Evolutionary conservation across 352 stramenopile species (phyloP).

Genomic region (Globisporangium solare): DNA sequence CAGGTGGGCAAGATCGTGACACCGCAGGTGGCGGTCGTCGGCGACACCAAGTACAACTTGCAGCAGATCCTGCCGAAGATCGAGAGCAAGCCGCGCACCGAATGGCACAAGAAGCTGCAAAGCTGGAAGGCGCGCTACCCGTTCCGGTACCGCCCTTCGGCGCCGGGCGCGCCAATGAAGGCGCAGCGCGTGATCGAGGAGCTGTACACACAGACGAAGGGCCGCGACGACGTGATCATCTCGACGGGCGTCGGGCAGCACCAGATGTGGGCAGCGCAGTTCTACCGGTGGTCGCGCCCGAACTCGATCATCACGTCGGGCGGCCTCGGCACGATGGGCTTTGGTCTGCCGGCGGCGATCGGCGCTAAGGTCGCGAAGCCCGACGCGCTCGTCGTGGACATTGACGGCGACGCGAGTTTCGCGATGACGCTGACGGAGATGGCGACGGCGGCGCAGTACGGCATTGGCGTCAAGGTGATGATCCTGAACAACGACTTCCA

Average conservation of each 20-base stretch:
- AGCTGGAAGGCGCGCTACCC: slow-evolving; percentile 91
- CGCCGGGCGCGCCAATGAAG: slow-evolving; percentile 81
- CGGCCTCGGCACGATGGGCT: slow-evolving; percentile 95
- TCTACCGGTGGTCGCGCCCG: slow-evolving; percentile 93
- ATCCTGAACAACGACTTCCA: slow-evolving; percentile 96
- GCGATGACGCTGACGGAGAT: slow-evolving; percentile 97
- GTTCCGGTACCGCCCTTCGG: slow-evolving; percentile 86
- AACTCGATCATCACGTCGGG: slow-evolving; percentile 93
- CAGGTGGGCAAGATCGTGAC: slow-evolving; percentile 85
- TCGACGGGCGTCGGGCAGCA: slow-evolving; percentile 96
- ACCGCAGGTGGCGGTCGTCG: slow-evolving; percentile 69
- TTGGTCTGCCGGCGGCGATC: slow-evolving; percentile 91
- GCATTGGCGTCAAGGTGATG: slow-evolving; percentile 94
- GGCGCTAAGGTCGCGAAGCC: slow-evolving; percentile 92
- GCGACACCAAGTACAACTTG: slow-evolving; percentile 90
- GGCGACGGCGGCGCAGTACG: slow-evolving; percentile 92
- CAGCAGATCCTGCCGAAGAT: slow-evolving; percentile 84
- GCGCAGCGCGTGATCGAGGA: slow-evolving; percentile 93
- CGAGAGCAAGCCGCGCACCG: slow-evolving; percentile 72
- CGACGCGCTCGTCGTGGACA: slow-evolving; percentile 82
- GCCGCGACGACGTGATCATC: slow-evolving; percentile 89
- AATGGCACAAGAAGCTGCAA: slow-evolving; percentile 92
- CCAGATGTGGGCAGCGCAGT: slow-evolving; percentile 96
- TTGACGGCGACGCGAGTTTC: slow-evolving; percentile 95
- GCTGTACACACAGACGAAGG: slow-evolving; percentile 92